phyloP scores from a whole-genome alignment of 1,284 basidiomycete genomes.

The Schizophyllum amplum region DNA sequence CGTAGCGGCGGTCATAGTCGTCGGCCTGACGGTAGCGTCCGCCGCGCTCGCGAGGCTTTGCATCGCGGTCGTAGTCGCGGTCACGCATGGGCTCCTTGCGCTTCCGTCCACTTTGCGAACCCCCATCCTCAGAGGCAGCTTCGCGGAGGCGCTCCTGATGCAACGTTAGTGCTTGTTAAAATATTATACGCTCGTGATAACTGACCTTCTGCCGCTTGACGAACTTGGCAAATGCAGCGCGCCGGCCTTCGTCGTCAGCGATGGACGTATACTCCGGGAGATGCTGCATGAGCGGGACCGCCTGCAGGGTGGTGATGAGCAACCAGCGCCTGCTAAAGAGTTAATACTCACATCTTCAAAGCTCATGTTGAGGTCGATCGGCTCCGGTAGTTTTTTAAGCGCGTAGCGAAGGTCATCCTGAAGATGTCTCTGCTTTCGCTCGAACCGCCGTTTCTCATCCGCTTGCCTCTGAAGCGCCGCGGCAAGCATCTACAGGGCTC shows the following conservation, averaged over 20 bases:
- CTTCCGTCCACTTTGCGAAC: slow-evolving; percentile 67
- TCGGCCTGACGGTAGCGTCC: slow-evolving; percentile 9
- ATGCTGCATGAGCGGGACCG: slow-evolving; percentile 67
- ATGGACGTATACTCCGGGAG: slow-evolving; percentile 80
- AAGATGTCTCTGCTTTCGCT: slow-evolving; percentile 78
- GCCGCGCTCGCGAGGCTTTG: slow-evolving; percentile 33
- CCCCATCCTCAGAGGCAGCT: slow-evolving; percentile 70
- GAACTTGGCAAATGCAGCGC: slow-evolving; percentile 77
- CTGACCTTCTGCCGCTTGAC: slow-evolving; percentile 76
- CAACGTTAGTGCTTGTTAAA: slow-evolving; percentile 6
- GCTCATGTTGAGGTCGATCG: slow-evolving; percentile 62
- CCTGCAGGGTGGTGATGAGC: slow-evolving; percentile 30
- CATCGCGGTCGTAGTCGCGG: slow-evolving; percentile 34
- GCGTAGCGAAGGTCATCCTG: slow-evolving; percentile 97
- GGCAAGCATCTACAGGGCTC: slow-evolving; percentile 51
- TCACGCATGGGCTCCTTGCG: slow-evolving; percentile 56
- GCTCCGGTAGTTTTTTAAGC: slow-evolving; percentile 79
- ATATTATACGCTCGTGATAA: slow-evolving; percentile 2
- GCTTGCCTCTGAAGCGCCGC: slow-evolving; percentile 65
- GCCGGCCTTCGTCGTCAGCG: slow-evolving; percentile 74
- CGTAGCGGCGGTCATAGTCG: slow-evolving; percentile 23
- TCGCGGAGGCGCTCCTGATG: slow-evolving; percentile 69
- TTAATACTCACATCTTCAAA: slow-evolving; percentile 66
- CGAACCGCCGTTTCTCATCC: slow-evolving; percentile 74
- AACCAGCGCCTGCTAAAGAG: slow-evolving; percentile 2